phyloP scores from a whole-genome alignment of 228 moss, liverwort and hornwort genomes.

The Sphagnum fallax region DNA sequence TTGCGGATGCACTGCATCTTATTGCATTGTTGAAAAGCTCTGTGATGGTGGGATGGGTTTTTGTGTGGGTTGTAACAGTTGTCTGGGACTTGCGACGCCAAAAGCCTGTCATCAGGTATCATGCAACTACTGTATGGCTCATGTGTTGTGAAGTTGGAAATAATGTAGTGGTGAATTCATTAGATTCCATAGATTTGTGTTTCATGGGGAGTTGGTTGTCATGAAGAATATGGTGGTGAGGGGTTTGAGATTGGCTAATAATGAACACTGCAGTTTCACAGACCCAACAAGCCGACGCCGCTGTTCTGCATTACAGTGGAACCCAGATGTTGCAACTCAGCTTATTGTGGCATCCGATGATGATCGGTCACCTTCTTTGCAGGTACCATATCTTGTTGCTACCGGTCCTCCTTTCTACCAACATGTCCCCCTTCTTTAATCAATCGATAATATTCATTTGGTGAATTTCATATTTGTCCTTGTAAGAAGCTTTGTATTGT shows the following conservation, averaged over 20 bases:
- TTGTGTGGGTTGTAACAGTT: constrained; percentile 31
- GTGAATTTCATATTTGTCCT: too few relatives aligned
- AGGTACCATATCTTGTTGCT: constrained; percentile 27
- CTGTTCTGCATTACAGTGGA: constrained; percentile 92
- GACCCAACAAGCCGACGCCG: constrained; percentile 85
- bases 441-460: too few relatives aligned
- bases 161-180: too few relatives aligned
- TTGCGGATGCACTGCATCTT: too few relatives aligned
- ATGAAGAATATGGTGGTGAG: too few relatives aligned
- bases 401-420: too few relatives aligned
- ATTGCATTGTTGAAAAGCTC: too few relatives aligned
- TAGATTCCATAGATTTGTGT: too few relatives aligned
- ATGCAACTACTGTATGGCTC: background rate
- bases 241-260: too few relatives aligned
- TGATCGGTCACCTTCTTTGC: constrained; percentile 85
- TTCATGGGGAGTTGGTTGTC: too few relatives aligned
- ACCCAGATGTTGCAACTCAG: constrained; percentile 93
- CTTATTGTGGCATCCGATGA: constrained; percentile 95
- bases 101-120: constrained; percentile 85
- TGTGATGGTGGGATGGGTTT: background rate
- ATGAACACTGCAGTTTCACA: constrained; percentile 55
- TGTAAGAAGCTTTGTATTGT: too few relatives aligned
- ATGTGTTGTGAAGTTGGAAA: too few relatives aligned
- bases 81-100: constrained; percentile 93
- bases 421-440: background rate